A percentile compares a stretch with the other conserved stretches of the same genome.
phyloP scores from a whole-genome alignment of 148 eudicot species.

The Rhododendron ferrugineum region DNA sequence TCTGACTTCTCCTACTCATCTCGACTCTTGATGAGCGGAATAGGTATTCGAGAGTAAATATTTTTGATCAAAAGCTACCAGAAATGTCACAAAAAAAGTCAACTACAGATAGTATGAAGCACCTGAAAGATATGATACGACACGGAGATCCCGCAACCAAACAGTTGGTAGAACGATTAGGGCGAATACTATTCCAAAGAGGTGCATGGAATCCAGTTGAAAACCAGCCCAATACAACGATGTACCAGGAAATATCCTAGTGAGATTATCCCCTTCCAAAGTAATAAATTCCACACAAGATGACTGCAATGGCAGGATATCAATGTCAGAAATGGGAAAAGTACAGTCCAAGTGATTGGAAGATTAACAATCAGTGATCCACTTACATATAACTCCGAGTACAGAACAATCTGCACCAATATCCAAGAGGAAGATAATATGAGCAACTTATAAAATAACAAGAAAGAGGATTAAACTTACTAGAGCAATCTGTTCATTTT shows the following conservation, averaged over 20 bases:
- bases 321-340: background rate
- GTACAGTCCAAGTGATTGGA: background rate
- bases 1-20: background rate
- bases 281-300: slow-evolving; percentile 90
- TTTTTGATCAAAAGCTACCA: background rate
- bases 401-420: slow-evolving; percentile 67
- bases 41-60: background rate
- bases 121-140: slow-evolving; percentile 90
- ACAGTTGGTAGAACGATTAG: slow-evolving; percentile 69
- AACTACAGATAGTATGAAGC: background rate
- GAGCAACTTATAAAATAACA: slow-evolving; percentile 8
- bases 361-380: background rate
- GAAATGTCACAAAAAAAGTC: background rate
- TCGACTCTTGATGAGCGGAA: background rate
- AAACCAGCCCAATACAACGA: slow-evolving; percentile 42
- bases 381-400: slow-evolving; percentile 89
- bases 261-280: slow-evolving; percentile 84
- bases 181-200: slow-evolving; percentile 65
- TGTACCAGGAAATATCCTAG: slow-evolving; percentile 69
- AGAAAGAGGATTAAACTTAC: background rate
- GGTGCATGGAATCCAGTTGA: slow-evolving; percentile 61
- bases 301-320: slow-evolving; percentile 39
- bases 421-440: slow-evolving; percentile 8
- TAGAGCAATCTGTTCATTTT: background rate
- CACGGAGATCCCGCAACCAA: slow-evolving; percentile 66